Base-by-base conservation (phyloP, 495 filamentous ascomycete species). In the Darksidea phi region DNA sequence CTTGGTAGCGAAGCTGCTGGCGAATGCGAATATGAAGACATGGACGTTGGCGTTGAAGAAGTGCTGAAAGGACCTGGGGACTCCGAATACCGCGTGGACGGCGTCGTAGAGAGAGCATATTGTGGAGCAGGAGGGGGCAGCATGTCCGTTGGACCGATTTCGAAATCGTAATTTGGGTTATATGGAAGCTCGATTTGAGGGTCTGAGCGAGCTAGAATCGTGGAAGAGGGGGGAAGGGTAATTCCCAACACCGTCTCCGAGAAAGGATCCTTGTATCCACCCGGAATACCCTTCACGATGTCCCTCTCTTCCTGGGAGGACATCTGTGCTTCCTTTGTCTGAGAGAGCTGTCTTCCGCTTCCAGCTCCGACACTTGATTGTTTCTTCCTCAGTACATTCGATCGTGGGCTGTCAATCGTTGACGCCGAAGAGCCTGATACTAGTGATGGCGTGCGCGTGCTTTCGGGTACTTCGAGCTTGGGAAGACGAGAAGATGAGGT, bases 1-100 rank as follows among this genome's bases (percentile, higher is more conserved):
- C 73, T 74, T 18, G 89, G 83, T 32, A 85, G 75, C 58, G 88
- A 71, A 37, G 90, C 81, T 1, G 90, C 88, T 11, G 94, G 91
- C 36, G 94, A 98, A 71, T 94, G 91, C 34, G 94, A 98, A 71
- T 94, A 88, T n/a, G 94, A 97, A 7, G 91, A 95, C 69, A 91
- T 83, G 7, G 94, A 96, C n/a, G 92, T 96, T 0, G 94, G 92
- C 1, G 94, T 97, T 10, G 94, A 95, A 42, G 90, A 87, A 66
- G 88, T 82, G 73, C 93, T 96, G 75, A 95, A 97, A 32, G 88
- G 79, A 5, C 91, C 89, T 10, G 94, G 94, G 2, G 94, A 98
- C 53, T 88, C 90, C 28, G 93, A 95, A 67, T 93, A 96, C 59
- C 90, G 81, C 34, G 91, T 97, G n/a, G 94, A 97, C 43, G 93